Conservation (phyloP, 768 basidiomycete species). For the button mushroom (Agaricus bisporus) region DNA sequence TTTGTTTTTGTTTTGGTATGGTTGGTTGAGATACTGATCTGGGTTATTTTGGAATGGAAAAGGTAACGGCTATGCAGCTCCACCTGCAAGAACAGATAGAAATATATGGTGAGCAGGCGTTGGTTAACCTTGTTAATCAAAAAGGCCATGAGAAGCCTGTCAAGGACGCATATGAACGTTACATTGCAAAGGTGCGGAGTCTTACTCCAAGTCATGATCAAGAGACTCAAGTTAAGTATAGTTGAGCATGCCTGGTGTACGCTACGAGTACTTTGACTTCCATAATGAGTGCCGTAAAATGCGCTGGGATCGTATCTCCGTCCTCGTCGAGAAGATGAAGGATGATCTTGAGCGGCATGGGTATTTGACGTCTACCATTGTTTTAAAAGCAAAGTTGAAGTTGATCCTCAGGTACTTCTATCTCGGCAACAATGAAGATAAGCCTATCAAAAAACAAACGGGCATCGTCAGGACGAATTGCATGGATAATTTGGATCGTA, state of each 20-base stretch:
- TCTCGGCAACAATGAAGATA: slow-evolving; percentile 39
- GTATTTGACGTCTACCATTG: slow-evolving; percentile 30
- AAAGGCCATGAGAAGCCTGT: slow-evolving; percentile 90
- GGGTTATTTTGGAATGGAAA: no score
- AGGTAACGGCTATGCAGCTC: slow-evolving; percentile 44
- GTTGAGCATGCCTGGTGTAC: slow-evolving; percentile 61
- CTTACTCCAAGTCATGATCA: neutral
- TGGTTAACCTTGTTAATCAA: slow-evolving; percentile 92
- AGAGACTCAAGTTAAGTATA: slow-evolving; percentile 20
- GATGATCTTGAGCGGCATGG: slow-evolving; percentile 65
- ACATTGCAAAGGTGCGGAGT: slow-evolving; percentile 51
- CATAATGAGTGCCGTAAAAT: slow-evolving; percentile 92
- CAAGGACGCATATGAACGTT: slow-evolving; percentile 91
- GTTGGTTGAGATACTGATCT: neutral
- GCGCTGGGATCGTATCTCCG: slow-evolving; percentile 88
- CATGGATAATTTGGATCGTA: slow-evolving; percentile 96
- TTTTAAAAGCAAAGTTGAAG: neutral
- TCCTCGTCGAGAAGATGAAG: slow-evolving; percentile 72
- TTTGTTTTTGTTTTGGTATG: neutral
- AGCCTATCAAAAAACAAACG: slow-evolving; percentile 54
- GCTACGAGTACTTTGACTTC: slow-evolving; percentile 96
- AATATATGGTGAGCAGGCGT: slow-evolving; percentile 68
- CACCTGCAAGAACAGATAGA: slow-evolving; percentile 73
- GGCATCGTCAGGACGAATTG: slow-evolving; percentile 92
- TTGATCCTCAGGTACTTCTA: slow-evolving; percentile 64